Conservation (phyloP, 2,329 filamentous ascomycete genomes). For the Neofusicoccum laricinum region DNA sequence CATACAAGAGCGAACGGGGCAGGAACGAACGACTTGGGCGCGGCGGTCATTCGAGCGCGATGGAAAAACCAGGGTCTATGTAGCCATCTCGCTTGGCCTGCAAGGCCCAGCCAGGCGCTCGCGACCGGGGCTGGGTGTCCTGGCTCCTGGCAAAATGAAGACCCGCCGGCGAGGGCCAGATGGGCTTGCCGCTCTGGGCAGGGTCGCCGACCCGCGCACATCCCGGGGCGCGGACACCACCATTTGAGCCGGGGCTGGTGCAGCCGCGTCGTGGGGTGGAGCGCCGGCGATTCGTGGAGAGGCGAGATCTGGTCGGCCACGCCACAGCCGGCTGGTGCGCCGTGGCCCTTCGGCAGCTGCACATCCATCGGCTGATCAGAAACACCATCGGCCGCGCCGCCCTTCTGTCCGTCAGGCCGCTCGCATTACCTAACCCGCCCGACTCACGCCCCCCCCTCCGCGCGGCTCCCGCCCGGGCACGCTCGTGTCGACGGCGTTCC, state of each 20-base stretch:
- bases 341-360: not conserved
- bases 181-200: too few species aligned
- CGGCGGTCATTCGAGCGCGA: not conserved
- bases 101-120: not conserved
- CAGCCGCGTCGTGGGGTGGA: not conserved
- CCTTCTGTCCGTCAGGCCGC: not conserved
- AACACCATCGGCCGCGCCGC: not conserved
- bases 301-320: conserved; percentile 32
- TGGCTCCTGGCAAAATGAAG: too few species aligned
- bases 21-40: not conserved
- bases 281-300: not conserved
- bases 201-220: too few species aligned
- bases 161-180: too few species aligned
- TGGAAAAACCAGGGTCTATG: not conserved
- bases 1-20: not conserved
- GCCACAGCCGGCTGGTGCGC: conserved; percentile 22
- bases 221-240: not conserved
- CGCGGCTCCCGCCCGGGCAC: not conserved
- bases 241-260: not conserved
- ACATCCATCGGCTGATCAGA: not conserved
- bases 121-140: not conserved
- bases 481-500: not conserved
- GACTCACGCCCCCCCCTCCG: too few species aligned
- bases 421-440: not conserved
- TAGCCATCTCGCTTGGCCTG: not conserved